Evolutionary conservation across 495 filamentous ascomycete species (phyloP).

Genomic region (Penicillium daleae): DNA sequence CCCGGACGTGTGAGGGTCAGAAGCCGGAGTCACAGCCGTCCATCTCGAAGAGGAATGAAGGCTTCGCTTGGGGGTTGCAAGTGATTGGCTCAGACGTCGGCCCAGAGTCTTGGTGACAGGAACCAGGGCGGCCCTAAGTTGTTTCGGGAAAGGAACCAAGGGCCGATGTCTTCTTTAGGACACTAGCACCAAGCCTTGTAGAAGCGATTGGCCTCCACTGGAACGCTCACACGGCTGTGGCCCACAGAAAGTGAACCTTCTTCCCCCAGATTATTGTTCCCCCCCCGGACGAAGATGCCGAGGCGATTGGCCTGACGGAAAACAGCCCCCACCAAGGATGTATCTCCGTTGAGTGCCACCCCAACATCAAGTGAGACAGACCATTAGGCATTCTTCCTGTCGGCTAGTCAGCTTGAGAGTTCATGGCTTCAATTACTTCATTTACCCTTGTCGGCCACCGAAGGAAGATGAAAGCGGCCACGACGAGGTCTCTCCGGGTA

Average conservation of each 20-base stretch:
- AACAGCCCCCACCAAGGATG: neutral
- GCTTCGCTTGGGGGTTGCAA: neutral
- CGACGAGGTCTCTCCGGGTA: neutral
- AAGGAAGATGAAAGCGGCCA: neutral
- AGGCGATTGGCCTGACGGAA: neutral
- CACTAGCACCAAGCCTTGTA: neutral
- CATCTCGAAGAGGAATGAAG: slow-evolving; percentile 1
- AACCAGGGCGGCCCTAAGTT: neutral
- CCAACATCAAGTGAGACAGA: too few species aligned
- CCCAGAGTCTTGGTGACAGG: neutral
- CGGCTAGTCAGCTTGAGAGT: neutral
- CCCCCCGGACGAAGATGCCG: neutral
- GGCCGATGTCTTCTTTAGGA: slow-evolving; percentile 3
- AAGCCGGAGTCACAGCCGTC: slow-evolving; percentile 1
- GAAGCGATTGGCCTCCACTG: neutral
- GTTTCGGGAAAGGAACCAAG: slow-evolving; percentile 1
- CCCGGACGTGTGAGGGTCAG: neutral
- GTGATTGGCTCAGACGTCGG: neutral
- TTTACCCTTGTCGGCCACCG: neutral
- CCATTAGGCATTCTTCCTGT: neutral
- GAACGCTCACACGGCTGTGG: neutral
- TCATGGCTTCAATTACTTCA: neutral
- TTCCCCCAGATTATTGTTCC: neutral
- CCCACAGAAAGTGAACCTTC: slow-evolving; percentile 2
- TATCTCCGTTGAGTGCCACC: neutral